Conservation (phyloP, 2,329 filamentous ascomycete species). For the Diplodia corticola region DNA sequence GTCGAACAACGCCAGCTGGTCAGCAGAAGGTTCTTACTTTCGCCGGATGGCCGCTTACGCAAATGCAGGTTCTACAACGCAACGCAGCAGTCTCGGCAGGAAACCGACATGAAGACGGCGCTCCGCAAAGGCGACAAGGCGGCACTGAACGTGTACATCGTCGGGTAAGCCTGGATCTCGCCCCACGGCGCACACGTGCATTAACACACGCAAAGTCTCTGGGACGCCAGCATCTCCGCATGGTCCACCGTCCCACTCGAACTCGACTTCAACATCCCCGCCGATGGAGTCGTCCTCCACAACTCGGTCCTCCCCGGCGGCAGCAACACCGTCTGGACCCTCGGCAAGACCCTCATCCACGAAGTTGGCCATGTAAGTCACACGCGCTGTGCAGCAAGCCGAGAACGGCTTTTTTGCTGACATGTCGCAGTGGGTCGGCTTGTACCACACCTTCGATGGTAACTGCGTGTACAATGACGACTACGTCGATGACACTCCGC, state of each 20-base stretch:
- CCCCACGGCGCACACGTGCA: too few species aligned
- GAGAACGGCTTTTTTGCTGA: not conserved
- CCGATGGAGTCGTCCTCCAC: constrained; percentile 44
- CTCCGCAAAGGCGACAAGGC: constrained; percentile 50
- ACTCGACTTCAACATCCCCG: constrained; percentile 32
- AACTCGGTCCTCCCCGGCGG: constrained; percentile 44
- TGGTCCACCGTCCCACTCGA: constrained; percentile 26
- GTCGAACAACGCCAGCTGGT: constrained; percentile 52
- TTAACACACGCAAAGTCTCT: not conserved
- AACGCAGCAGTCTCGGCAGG: constrained; percentile 19
- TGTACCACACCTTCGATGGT: constrained; percentile 52
- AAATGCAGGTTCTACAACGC: not conserved
- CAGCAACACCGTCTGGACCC: constrained; percentile 36
- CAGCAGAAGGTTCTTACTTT: too few species aligned
- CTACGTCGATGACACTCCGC: constrained; percentile 45
- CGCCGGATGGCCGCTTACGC: too few species aligned
- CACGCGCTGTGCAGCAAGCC: not conserved
- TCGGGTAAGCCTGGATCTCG: constrained; percentile 24
- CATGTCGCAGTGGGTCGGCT: constrained; percentile 44
- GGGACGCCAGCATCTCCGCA: constrained; percentile 31
- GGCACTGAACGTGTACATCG: constrained; percentile 37
- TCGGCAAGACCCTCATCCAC: constrained; percentile 45
- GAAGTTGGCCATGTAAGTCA: constrained; percentile 45
- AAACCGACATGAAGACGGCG: constrained; percentile 48
- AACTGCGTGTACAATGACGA: constrained; percentile 39